Percentiles rank a stretch among this genome's conserved stretches.
Evolutionary conservation across 1,139 yeast species (phyloP).

Genomic region (Pichia sp.): DNA sequence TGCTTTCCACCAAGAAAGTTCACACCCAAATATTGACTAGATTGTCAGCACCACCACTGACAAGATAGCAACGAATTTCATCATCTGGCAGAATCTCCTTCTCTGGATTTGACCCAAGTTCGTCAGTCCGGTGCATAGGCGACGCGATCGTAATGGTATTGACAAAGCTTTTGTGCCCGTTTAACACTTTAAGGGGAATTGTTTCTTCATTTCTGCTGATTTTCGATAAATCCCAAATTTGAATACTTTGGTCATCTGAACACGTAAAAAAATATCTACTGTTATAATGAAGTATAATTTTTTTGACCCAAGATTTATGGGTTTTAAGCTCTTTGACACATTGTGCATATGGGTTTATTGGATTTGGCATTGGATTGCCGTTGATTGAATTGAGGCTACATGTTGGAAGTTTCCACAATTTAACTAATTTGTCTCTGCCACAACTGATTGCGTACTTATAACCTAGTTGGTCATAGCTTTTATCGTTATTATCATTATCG

Average conservation of each 20-base stretch:
- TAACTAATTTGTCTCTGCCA: constrained; percentile 71
- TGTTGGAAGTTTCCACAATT: constrained; percentile 69
- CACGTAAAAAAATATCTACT: constrained; percentile 66
- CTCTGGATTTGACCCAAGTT: constrained; percentile 12
- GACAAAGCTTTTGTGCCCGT: constrained; percentile 69
- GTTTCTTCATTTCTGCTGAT: constrained; percentile 24
- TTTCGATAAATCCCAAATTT: constrained; percentile 66
- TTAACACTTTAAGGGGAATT: constrained; percentile 43
- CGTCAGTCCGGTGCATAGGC: constrained; percentile 13
- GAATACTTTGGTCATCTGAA: constrained; percentile 71
- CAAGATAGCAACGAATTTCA: constrained; percentile 47
- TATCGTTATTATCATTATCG: constrained; percentile 9
- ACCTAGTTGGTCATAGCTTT: constrained; percentile 34
- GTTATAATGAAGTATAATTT: constrained; percentile 63
- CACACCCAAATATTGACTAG: constrained; percentile 45
- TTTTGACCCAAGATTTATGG: constrained; percentile 84
- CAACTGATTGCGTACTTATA: constrained; percentile 69
- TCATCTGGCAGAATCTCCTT: constrained; percentile 17
- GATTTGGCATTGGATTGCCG: constrained; percentile 41
- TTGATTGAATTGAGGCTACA: constrained; percentile 42
- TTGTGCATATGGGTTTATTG: constrained; percentile 50
- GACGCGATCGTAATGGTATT: constrained; percentile 58
- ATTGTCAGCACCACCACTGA: constrained; percentile 55
- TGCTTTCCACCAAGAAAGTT: background rate
- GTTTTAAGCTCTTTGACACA: constrained; percentile 45